These are phyloP conservation scores for Dioscorea zingiberensis DNA, from an alignment of 106 monocot genomes.

Conservation along the genomic window DNA sequence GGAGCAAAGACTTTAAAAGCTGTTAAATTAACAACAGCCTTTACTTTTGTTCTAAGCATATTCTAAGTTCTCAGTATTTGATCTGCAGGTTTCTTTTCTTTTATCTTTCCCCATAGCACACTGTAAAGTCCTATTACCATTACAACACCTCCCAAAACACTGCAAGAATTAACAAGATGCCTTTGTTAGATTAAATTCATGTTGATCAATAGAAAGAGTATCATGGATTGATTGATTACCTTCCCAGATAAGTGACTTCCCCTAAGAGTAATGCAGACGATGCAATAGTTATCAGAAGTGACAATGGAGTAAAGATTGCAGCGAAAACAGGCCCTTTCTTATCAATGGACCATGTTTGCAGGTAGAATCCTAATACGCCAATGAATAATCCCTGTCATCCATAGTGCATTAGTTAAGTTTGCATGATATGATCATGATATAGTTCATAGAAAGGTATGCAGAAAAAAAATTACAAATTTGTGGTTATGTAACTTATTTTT, in stretches of 20 bases:
- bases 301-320: conserved; percentile 24
- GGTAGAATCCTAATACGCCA: conserved; percentile 23
- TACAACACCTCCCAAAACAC: conserved; percentile 24
- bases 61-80: no score
- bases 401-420: not conserved
- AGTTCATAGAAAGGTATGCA: no score
- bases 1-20: no score
- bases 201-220: not conserved
- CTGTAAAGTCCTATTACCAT: conserved; percentile 26
- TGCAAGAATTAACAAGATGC: conserved; percentile 5
- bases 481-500: no score
- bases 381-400: conserved; percentile 24
- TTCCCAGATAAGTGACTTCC: conserved; percentile 25
- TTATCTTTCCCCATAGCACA: conserved; percentile 26
- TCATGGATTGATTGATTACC: conserved; percentile 13
- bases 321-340: conserved; percentile 42
- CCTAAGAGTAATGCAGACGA: conserved; percentile 20
- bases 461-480: no score
- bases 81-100: not conserved
- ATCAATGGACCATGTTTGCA: conserved; percentile 43
- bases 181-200: no score
- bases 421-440: not conserved
- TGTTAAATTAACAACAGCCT: no score
- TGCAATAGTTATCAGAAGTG: conserved; percentile 22
- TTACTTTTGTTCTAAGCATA: no score